phyloP scores from a whole-genome alignment of 192 early-diverging fungal genomes.

The Coemansia sp. region DNA sequence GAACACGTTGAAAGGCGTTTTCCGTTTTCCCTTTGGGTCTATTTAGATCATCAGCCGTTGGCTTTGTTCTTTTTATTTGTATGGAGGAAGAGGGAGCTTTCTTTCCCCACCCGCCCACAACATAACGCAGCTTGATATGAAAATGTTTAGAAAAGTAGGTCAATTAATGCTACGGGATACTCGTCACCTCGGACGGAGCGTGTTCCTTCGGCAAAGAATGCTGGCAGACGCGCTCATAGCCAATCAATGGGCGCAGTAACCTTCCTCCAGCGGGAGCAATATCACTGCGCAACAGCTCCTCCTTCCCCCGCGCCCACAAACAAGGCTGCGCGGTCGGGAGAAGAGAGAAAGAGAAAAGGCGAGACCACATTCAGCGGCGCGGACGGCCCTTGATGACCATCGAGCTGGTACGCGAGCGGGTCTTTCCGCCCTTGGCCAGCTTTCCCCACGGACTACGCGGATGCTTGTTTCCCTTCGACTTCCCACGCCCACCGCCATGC shows the following conservation, averaged over 20 bases:
- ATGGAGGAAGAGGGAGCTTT: too few relatives aligned
- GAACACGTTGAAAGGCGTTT: too few relatives aligned
- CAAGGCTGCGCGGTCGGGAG: too few relatives aligned
- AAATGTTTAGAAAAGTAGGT: not conserved
- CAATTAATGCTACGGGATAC: too few relatives aligned
- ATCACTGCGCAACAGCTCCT: not conserved
- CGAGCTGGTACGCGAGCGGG: constrained; percentile 65
- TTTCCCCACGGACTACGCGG: constrained; percentile 90
- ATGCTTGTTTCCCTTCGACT: constrained; percentile 90
- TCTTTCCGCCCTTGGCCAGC: constrained; percentile 91
- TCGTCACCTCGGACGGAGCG: too few relatives aligned
- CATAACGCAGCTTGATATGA: not conserved
- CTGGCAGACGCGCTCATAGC: too few relatives aligned
- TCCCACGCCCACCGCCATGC: constrained; percentile 94
- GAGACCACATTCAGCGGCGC: constrained; percentile 22
- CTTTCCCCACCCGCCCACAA: too few relatives aligned
- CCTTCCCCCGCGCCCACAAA: too few relatives aligned
- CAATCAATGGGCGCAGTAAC: too few relatives aligned
- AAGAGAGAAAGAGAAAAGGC: not conserved
- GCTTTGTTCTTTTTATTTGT: not conserved
- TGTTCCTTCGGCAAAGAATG: too few relatives aligned
- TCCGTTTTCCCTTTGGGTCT: not conserved
- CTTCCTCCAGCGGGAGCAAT: too few relatives aligned
- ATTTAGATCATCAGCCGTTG: not conserved
- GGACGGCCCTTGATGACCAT: constrained; percentile 65